Conservation (phyloP, 345 rosid species). For the Bruguiera sexangula region DNA sequence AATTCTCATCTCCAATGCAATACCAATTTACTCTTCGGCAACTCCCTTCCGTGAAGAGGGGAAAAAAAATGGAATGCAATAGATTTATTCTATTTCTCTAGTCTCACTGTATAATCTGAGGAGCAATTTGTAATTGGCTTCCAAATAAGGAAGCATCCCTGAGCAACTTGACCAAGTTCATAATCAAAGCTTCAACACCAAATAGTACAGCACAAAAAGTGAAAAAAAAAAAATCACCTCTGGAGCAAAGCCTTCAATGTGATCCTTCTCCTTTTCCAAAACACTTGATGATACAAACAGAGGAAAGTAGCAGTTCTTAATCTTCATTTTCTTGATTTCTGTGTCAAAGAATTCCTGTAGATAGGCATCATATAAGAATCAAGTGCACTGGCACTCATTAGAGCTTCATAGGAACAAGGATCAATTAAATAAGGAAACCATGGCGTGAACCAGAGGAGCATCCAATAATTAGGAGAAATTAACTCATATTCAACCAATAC, state of each 20-base stretch:
- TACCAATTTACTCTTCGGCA: background rate
- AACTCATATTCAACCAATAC: too few relatives aligned
- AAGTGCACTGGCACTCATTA: background rate
- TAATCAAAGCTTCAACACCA: background rate
- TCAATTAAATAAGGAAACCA: too few relatives aligned
- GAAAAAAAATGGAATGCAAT: background rate
- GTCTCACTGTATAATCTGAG: background rate
- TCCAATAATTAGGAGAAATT: too few relatives aligned
- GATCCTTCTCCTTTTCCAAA: slow-evolving; percentile 89
- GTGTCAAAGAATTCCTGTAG: slow-evolving; percentile 82
- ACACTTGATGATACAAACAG: slow-evolving; percentile 89
- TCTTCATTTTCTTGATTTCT: slow-evolving; percentile 88
- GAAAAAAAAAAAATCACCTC: slow-evolving; percentile 48
- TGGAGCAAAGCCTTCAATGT: slow-evolving; percentile 91
- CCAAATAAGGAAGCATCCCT: background rate
- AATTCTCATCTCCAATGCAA: background rate
- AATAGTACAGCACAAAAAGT: too few relatives aligned
- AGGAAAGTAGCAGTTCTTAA: slow-evolving; percentile 93
- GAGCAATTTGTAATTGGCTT: background rate
- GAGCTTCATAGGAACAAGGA: too few relatives aligned
- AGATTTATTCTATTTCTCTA: background rate
- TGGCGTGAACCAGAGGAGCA: too few relatives aligned
- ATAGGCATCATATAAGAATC: slow-evolving; percentile 10
- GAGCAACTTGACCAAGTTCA: background rate
- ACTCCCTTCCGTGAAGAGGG: too few relatives aligned